These are phyloP conservation scores for Fusarium mangiferae DNA, from an alignment of 2,329 filamentous ascomycete genomes.

Conservation along the genomic window DNA sequence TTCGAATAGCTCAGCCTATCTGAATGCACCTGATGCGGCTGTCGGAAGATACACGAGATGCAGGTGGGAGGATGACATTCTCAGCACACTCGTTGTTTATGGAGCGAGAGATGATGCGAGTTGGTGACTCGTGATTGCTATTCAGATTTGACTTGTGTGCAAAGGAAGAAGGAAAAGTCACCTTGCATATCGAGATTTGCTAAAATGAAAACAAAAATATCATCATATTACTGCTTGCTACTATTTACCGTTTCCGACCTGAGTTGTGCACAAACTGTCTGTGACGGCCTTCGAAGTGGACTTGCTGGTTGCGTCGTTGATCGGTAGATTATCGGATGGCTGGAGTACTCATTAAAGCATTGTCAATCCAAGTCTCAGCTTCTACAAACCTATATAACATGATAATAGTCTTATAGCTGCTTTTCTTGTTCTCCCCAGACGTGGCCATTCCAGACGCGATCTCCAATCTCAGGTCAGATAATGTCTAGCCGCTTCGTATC, in stretches of 20 bases:
- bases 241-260: neutral
- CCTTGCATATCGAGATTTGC: neutral
- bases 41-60: neutral
- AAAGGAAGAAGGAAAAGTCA: neutral
- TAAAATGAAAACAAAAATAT: neutral
- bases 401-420: neutral
- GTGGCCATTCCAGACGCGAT: neutral
- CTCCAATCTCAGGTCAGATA: neutral
- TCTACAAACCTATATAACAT: neutral
- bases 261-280: neutral
- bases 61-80: neutral
- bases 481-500: slow-evolving; percentile 69
- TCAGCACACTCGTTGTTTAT: neutral
- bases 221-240: neutral
- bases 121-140: neutral
- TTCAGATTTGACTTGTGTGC: neutral
- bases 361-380: neutral
- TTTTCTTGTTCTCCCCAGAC: neutral
- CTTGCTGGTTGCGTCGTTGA: neutral
- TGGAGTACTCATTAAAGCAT: neutral
- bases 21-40: slow-evolving; percentile 1
- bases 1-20: slow-evolving; percentile 1
- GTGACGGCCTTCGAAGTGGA: neutral
- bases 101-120: slow-evolving; percentile 4
- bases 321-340: slow-evolving; percentile 27